A percentile compares a stretch with the other conserved stretches of the same genome.
Conservation (phyloP, 345 rosid genomes). For the Linum tenue region DNA sequence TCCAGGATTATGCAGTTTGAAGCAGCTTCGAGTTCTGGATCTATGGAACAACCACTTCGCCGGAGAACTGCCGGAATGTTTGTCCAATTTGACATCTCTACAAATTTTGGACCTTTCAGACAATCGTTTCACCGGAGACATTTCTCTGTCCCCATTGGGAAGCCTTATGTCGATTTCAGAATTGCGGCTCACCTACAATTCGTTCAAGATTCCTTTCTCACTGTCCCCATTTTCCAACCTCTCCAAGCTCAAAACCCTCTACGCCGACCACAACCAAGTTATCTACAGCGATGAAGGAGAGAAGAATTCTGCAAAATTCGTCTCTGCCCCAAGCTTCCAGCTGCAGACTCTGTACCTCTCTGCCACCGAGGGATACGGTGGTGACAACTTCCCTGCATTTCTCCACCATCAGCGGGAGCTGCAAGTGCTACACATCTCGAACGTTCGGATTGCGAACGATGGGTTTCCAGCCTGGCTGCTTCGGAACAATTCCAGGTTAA, state of each 20-base stretch:
- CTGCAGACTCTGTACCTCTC: not conserved
- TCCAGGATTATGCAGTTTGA: conserved; percentile 12
- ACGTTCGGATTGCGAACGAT: not conserved
- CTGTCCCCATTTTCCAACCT: conserved; percentile 9
- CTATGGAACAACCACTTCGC: not conserved
- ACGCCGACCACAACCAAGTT: not conserved
- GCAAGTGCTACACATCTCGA: not conserved
- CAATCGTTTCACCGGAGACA: conserved; percentile 14
- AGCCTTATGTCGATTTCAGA: not conserved
- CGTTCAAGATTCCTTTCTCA: not conserved
- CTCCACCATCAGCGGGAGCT: not conserved
- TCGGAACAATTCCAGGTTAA: conserved; percentile 18
- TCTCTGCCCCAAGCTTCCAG: not conserved
- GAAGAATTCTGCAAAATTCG: not conserved
- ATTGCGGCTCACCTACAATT: conserved; percentile 5
- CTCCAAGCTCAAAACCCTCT: conserved; percentile 8
- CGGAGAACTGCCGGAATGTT: conserved; percentile 1
- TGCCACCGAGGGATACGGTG: not conserved
- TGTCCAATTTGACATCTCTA: conserved; percentile 14
- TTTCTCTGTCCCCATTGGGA: not conserved
- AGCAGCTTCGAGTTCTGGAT: conserved; percentile 9
- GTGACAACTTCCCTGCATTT: not conserved
- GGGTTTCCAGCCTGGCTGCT: conserved; percentile 24
- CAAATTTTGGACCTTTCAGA: conserved; percentile 5
- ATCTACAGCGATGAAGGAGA: not conserved